These are phyloP conservation scores for Phytopythium aichiense DNA, from an alignment of 352 stramenopile species.

Conservation along the genomic window DNA sequence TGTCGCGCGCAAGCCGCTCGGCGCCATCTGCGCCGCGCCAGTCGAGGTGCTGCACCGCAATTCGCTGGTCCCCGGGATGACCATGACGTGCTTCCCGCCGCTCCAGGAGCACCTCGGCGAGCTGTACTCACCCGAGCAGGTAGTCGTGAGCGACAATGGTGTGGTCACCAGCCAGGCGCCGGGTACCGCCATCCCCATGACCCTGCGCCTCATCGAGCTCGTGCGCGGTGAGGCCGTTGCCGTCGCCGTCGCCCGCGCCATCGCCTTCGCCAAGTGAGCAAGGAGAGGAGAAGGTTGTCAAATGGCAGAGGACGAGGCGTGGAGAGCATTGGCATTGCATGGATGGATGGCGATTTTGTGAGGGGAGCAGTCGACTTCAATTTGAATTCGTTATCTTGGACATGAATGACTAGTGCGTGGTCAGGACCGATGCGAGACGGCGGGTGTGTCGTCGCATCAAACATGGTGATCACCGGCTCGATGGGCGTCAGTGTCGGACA, in stretches of 20 bases:
- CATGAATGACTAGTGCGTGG: too few species aligned
- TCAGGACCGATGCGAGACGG: too few species aligned
- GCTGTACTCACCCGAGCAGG: slow-evolving; percentile 41
- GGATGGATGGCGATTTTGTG: too few species aligned
- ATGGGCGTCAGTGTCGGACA: too few species aligned
- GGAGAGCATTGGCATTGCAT: too few species aligned
- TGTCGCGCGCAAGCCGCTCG: slow-evolving; percentile 36
- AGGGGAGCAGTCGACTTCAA: neutral
- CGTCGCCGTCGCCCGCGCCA: slow-evolving; percentile 20
- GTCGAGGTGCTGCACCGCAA: slow-evolving; percentile 56
- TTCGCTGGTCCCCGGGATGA: slow-evolving; percentile 31
- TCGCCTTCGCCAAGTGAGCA: slow-evolving; percentile 16
- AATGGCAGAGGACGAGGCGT: too few species aligned
- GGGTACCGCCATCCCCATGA: slow-evolving; percentile 51
- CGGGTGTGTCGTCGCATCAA: too few species aligned
- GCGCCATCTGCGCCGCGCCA: slow-evolving; percentile 46
- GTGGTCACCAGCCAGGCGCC: slow-evolving; percentile 58
- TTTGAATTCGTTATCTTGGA: too few species aligned
- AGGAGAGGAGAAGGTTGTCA: neutral
- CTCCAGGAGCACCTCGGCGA: slow-evolving; percentile 33
- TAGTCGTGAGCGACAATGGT: slow-evolving; percentile 60
- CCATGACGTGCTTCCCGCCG: slow-evolving; percentile 38
- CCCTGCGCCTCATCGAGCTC: slow-evolving; percentile 51
- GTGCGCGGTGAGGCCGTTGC: slow-evolving; percentile 43
- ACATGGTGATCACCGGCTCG: too few species aligned